These are phyloP conservation scores for Fusarium gaditjirri DNA, from an alignment of 2,329 filamentous ascomycete genomes.

Conservation along the genomic window DNA sequence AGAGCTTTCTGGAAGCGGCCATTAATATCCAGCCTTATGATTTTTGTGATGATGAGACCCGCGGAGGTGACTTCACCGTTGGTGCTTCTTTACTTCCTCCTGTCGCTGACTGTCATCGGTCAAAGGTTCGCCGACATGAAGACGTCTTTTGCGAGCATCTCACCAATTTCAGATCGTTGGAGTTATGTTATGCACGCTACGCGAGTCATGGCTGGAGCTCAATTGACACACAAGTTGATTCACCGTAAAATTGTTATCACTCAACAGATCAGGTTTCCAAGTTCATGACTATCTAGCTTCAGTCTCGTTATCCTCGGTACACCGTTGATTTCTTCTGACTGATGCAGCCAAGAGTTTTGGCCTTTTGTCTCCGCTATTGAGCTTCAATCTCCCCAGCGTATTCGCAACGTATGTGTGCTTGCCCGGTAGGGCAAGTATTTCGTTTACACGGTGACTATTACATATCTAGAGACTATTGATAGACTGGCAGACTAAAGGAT, in stretches of 20 bases:
- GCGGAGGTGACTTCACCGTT: neutral
- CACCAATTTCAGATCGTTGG: neutral
- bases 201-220: neutral
- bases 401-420: neutral
- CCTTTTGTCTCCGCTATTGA: neutral
- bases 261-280: neutral
- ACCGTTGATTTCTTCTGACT: neutral
- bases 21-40: conserved; percentile 17
- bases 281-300: neutral
- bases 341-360: neutral
- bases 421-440: neutral
- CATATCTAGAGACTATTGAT: neutral
- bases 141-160: neutral
- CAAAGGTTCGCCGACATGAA: neutral
- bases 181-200: neutral
- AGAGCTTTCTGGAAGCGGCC: neutral
- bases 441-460: neutral
- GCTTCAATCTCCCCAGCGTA: neutral
- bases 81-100: neutral
- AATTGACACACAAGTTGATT: neutral
- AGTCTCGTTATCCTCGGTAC: neutral
- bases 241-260: neutral
- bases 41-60: neutral
- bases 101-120: neutral
- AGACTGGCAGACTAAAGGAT: neutral